phyloP scores from a whole-genome alignment of 441 rosid species.

The Erysimum cheiri region DNA sequence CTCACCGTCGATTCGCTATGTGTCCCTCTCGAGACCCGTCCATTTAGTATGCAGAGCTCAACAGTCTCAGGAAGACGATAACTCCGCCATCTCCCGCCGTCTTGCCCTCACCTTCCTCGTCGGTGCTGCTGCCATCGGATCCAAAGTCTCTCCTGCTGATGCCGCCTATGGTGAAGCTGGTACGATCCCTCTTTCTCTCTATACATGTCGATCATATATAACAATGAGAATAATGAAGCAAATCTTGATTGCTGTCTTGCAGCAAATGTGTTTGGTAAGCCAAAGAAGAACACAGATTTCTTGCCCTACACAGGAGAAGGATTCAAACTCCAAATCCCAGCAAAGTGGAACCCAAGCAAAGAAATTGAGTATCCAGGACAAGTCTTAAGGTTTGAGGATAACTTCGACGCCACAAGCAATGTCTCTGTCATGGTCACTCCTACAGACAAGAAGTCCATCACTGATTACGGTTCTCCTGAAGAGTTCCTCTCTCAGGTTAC shows the following conservation, averaged over 20 bases:
- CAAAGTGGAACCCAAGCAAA: slow-evolving; percentile 96
- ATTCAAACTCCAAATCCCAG: slow-evolving; percentile 68
- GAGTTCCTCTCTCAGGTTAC: slow-evolving; percentile 72
- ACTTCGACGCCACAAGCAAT: slow-evolving; percentile 73
- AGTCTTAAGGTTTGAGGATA: slow-evolving; percentile 85
- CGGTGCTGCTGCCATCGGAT: slow-evolving; percentile 78
- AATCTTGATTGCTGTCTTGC: slow-evolving; percentile 45
- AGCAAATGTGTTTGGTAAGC: slow-evolving; percentile 97
- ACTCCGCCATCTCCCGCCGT: slow-evolving; percentile 65
- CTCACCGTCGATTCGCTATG: slow-evolving; percentile 44
- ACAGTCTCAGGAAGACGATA: slow-evolving; percentile 46
- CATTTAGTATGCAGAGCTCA: slow-evolving; percentile 71
- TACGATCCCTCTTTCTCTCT: slow-evolving; percentile 12
- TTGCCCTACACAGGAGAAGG: slow-evolving; percentile 67
- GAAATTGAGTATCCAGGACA: slow-evolving; percentile 90
- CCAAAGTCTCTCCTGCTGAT: slow-evolving; percentile 88
- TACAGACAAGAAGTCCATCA: slow-evolving; percentile 83
- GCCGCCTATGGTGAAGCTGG: slow-evolving; percentile 98
- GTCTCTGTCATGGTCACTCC: slow-evolving; percentile 70
- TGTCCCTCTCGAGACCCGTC: slow-evolving; percentile 47
- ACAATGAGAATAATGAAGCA: slow-evolving; percentile 19
- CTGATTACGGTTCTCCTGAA: slow-evolving; percentile 84
- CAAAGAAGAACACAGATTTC: slow-evolving; percentile 82
- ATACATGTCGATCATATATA: slow-evolving; percentile 14
- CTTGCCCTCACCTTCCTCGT: slow-evolving; percentile 76